phyloP scores from a whole-genome alignment of 192 early-diverging fungal species.

The Glomus cerebriforme region DNA sequence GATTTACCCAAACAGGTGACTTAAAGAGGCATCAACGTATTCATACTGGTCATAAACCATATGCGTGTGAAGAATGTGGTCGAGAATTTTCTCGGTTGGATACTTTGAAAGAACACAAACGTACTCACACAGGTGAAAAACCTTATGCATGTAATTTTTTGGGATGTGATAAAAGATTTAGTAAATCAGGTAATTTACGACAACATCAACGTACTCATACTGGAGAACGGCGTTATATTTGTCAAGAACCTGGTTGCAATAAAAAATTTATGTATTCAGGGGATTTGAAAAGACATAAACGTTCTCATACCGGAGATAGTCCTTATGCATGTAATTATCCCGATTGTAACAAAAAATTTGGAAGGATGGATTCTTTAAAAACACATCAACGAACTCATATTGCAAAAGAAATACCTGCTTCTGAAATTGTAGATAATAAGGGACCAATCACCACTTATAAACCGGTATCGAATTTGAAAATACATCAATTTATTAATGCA shows the following conservation, averaged over 20 bases:
- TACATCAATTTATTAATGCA: slow-evolving; percentile 33
- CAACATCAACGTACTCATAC: slow-evolving; percentile 70
- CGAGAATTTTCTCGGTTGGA: slow-evolving; percentile 77
- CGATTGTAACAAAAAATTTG: slow-evolving; percentile 47
- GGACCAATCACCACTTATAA: slow-evolving; percentile 45
- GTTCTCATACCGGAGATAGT: slow-evolving; percentile 49
- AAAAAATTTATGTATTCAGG: slow-evolving; percentile 52
- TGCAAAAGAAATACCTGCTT: slow-evolving; percentile 45
- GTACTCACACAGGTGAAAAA: slow-evolving; percentile 83
- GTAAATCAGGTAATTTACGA: slow-evolving; percentile 73
- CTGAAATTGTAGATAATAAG: slow-evolving; percentile 53
- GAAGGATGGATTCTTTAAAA: slow-evolving; percentile 75
- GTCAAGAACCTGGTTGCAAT: slow-evolving; percentile 47
- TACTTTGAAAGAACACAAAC: slow-evolving; percentile 75
- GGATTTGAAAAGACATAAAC: slow-evolving; percentile 50
- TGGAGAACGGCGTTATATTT: slow-evolving; percentile 43
- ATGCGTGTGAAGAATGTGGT: slow-evolving; percentile 67
- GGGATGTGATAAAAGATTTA: slow-evolving; percentile 44
- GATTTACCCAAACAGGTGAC: slow-evolving; percentile 45
- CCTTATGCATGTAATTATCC: slow-evolving; percentile 35
- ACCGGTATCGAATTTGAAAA: slow-evolving; percentile 51
- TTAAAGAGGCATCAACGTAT: slow-evolving; percentile 81
- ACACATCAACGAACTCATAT: slow-evolving; percentile 67
- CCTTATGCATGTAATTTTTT: slow-evolving; percentile 34
- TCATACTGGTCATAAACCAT: slow-evolving; percentile 72